These are phyloP conservation scores for Calonectria montana DNA, from an alignment of 2,329 filamentous ascomycete genomes.

Conservation along the genomic window DNA sequence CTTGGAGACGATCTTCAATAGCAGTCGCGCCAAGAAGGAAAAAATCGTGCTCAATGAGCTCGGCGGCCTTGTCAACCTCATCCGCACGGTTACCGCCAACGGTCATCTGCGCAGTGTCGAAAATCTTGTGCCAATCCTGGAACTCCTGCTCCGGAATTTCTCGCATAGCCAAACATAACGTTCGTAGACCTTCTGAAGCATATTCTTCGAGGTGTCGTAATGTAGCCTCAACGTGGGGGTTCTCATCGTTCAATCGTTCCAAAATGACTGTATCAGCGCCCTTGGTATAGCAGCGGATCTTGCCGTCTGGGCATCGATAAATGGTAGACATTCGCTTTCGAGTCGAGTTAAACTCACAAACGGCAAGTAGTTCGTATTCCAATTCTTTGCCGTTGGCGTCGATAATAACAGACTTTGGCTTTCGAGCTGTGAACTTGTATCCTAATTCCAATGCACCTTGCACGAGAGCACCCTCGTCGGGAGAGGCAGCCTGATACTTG, in stretches of 20 bases:
- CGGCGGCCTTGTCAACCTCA: conserved; percentile 95
- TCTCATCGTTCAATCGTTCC: conserved; percentile 85
- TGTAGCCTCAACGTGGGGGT: conserved; percentile 89
- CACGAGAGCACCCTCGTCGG: conserved; percentile 96
- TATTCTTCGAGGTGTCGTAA: conserved; percentile 98
- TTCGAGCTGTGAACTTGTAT: conserved; percentile 91
- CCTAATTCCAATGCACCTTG: conserved; percentile 88
- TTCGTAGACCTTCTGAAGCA: conserved; percentile 93
- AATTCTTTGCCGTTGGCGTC: conserved; percentile 76
- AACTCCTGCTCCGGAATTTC: conserved; percentile 93
- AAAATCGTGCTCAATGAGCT: conserved; percentile 93
- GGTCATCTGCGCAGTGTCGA: conserved; percentile 88
- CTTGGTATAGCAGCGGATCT: conserved; percentile 93
- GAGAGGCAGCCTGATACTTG: conserved; percentile 98
- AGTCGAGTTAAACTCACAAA: conserved; percentile 97
- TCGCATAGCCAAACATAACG: conserved; percentile 93
- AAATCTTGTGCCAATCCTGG: conserved; percentile 86
- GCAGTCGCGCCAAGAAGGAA: conserved; percentile 93
- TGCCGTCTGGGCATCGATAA: conserved; percentile 95
- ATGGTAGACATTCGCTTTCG: conserved; percentile 98
- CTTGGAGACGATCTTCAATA: conserved; percentile 96
- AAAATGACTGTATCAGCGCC: conserved; percentile 98
- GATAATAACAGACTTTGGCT: conserved; percentile 89
- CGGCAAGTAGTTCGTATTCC: conserved; percentile 91
- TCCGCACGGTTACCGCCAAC: conserved; percentile 93